Base-by-base conservation (phyloP, 768 basidiomycete genomes). In the Cyclocybe aegerita region DNA sequence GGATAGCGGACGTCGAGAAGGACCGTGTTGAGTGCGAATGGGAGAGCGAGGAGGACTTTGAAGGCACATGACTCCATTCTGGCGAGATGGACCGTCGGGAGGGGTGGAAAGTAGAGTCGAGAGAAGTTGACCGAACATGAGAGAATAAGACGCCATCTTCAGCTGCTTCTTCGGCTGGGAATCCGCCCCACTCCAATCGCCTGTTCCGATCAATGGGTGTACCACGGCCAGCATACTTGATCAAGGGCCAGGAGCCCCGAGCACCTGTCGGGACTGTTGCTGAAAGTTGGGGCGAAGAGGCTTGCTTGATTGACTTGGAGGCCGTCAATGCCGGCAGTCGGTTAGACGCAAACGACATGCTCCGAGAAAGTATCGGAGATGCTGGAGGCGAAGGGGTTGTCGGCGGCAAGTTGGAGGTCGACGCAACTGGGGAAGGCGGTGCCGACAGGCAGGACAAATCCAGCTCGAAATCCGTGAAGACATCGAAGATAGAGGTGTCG, bases 131-230 rank as follows among this genome's bases (percentile, higher is more conserved):
- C 29, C 72, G 70, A 61, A 33, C 62, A 56, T 66, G 56, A 0
- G 75, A 68, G 49, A 75, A 74, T 6, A 80, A 63, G 1, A 76
- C 52, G 1, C 78, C 78, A 44, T 80, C 75, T 58, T 80, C 78
- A 23, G 62, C 69, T 5, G 73, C 70, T 10, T 66, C 70, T 16
- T 74, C 75, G 0, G 52, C 56, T 16, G 64, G 65, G 5, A 69
- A 49, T 1, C 68, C 75, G 23, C 70, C 72, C 79, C 78, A 80
- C 58, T 78, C 73, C 16, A 70, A 64, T 17, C 71, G 61, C 45
- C 78, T 64, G 33, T 60, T 70, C 11, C 63, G 70, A 54, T 79
- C 77, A 12, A 78, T 69, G 1, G 77, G 79, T 1, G 79, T 80
- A 1, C 78, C 78, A 15, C 76, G 67, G 9, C 75, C 77, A 5